A percentile compares a stretch with the other conserved stretches of the same genome.
Evolutionary conservation across 805 yeast species (phyloP).

Genomic region (Priceomyces melissophilus): DNA sequence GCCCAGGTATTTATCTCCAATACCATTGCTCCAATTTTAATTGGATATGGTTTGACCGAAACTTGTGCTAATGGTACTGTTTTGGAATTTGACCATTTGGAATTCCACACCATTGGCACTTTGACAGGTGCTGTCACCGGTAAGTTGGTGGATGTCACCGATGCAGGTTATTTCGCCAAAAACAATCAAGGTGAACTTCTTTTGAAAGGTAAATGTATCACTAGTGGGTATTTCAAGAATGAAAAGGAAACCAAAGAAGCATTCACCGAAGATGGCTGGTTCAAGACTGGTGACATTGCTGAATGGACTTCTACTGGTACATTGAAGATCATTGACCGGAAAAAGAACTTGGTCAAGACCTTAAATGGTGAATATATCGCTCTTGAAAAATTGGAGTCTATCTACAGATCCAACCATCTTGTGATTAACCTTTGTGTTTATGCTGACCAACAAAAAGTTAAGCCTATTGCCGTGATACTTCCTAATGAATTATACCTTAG

Average conservation of each 20-base stretch:
- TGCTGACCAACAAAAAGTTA: conserved; percentile 83
- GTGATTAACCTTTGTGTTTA: conserved; percentile 87
- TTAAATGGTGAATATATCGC: conserved; percentile 97
- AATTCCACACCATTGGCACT: conserved; percentile 77
- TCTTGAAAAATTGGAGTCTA: conserved; percentile 86
- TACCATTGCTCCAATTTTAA: conserved; percentile 77
- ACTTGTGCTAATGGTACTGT: conserved; percentile 87
- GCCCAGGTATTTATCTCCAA: conserved; percentile 80
- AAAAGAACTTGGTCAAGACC: conserved; percentile 94
- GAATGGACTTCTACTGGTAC: conserved; percentile 84
- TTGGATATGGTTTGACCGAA: conserved; percentile 97
- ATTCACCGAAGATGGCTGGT: conserved; percentile 85
- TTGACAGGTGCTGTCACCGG: conserved; percentile 79
- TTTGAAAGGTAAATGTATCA: conserved; percentile 70
- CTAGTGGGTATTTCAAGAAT: conserved; percentile 77
- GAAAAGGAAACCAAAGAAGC: conserved; percentile 75
- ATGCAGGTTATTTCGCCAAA: conserved; percentile 86
- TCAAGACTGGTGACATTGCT: conserved; percentile 94
- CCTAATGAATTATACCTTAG: conserved; percentile 71
- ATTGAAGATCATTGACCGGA: conserved; percentile 84
- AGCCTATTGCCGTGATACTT: conserved; percentile 87
- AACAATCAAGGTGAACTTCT: conserved; percentile 91
- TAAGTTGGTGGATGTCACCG: conserved; percentile 86
- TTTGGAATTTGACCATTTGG: conserved; percentile 60
- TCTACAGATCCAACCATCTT: conserved; percentile 77